Conservation (phyloP, 2,329 filamentous ascomycete genomes). For the Mariannaea sp. region DNA sequence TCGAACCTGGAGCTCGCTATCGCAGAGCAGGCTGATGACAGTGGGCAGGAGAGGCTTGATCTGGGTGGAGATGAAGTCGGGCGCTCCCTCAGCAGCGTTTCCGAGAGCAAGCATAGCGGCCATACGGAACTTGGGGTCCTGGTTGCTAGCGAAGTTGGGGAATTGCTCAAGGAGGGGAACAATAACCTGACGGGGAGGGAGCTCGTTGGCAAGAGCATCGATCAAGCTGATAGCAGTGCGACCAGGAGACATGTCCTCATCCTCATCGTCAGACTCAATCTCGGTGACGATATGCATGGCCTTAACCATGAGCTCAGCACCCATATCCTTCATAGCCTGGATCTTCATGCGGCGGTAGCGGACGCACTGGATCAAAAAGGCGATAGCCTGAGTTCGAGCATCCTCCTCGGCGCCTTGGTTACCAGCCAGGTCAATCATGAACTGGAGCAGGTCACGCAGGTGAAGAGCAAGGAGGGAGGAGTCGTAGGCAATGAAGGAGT, state of each 20-base stretch:
- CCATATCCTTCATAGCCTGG: constrained; percentile 82
- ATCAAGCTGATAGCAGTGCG: constrained; percentile 84
- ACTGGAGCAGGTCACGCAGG: constrained; percentile 86
- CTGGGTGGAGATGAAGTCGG: constrained; percentile 96
- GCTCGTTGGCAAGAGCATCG: constrained; percentile 83
- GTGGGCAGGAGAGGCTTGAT: constrained; percentile 83
- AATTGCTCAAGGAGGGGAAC: constrained; percentile 89
- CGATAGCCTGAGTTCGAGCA: constrained; percentile 84
- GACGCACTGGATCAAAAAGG: constrained; percentile 91
- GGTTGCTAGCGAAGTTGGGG: constrained; percentile 75
- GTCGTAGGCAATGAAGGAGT: constrained; percentile 90
- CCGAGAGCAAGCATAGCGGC: constrained; percentile 91
- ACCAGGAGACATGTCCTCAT: constrained; percentile 81
- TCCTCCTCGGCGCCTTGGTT: constrained; percentile 83
- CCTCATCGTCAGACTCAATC: constrained; percentile 76
- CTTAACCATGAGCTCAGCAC: constrained; percentile 84
- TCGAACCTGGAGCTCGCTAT: constrained; percentile 82
- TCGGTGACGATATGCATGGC: constrained; percentile 89
- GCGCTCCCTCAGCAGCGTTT: constrained; percentile 93
- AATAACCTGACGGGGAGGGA: constrained; percentile 92
- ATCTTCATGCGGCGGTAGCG: constrained; percentile 95
- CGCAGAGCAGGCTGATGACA: constrained; percentile 81
- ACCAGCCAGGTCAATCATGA: constrained; percentile 87
- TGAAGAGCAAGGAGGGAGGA: constrained; percentile 81
- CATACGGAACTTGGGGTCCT: constrained; percentile 79